phyloP scores from a whole-genome alignment of 148 eudicot species.

The Drosera capensis region DNA sequence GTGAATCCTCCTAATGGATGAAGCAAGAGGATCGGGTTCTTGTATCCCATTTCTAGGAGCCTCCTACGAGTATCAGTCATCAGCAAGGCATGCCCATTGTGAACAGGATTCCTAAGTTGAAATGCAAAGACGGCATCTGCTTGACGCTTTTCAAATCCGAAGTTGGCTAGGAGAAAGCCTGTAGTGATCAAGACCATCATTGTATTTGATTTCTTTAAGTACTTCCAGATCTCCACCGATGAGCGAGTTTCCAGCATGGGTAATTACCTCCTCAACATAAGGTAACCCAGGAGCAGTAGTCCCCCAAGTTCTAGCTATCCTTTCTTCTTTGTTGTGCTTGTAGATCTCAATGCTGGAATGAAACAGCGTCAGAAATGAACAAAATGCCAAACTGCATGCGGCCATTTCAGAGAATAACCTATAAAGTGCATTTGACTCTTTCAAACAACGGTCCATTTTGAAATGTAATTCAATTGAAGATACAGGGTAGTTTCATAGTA shows the following conservation, averaged over 20 bases:
- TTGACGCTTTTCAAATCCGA: constrained; percentile 50
- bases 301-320: constrained; percentile 86
- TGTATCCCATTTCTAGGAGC: constrained; percentile 60
- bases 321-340: constrained; percentile 80
- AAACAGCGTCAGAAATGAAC: background rate
- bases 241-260: constrained; percentile 68
- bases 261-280: constrained; percentile 60
- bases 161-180: constrained; percentile 63
- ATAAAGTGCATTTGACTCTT: background rate
- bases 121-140: constrained; percentile 89
- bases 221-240: constrained; percentile 74
- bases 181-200: constrained; percentile 77
- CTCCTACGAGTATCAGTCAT: constrained; percentile 72
- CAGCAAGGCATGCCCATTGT: constrained; percentile 75
- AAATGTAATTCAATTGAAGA: too few species aligned
- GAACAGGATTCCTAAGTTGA: constrained; percentile 77
- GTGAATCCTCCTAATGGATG: constrained; percentile 77
- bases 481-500: too few species aligned
- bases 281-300: constrained; percentile 72
- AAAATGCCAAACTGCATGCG: background rate
- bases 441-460: too few species aligned
- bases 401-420: background rate
- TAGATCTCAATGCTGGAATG: constrained; percentile 50
- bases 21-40: constrained; percentile 69
- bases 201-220: constrained; percentile 53